Evolutionary conservation across 2,329 filamentous ascomycete genomes (phyloP).

Genomic region (Colletotrichum cuscutae): DNA sequence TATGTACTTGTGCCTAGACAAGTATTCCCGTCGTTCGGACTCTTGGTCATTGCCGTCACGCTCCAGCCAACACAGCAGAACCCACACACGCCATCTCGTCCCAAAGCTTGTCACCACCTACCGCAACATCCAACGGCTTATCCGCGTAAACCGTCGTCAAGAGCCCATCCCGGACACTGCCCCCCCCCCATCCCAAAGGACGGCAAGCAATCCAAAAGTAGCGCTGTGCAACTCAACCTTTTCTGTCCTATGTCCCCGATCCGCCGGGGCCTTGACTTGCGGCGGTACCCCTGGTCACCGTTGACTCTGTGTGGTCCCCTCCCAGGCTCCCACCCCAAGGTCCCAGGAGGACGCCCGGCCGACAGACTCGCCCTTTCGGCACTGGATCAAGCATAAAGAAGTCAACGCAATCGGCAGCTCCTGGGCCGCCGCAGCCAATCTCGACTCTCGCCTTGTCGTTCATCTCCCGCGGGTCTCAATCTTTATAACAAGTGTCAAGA

Average conservation of each 20-base stretch:
- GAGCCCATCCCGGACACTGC: conserved; percentile 16
- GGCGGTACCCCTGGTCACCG: conserved; percentile 26
- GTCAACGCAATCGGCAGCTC: conserved; percentile 20
- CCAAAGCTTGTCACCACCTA: conserved; percentile 21
- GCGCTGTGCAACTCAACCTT: conserved; percentile 16
- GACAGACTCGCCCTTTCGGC: conserved; percentile 21
- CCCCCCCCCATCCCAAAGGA: neutral
- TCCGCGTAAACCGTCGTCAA: conserved; percentile 13
- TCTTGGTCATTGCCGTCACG: neutral
- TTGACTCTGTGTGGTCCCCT: conserved; percentile 13
- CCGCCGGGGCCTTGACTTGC: conserved; percentile 23
- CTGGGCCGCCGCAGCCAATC: conserved; percentile 23
- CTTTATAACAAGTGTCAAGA: conserved; percentile 25
- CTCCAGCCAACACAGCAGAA: neutral
- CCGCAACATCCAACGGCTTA: conserved; percentile 4
- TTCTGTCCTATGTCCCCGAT: conserved; percentile 17
- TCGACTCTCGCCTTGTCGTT: conserved; percentile 15
- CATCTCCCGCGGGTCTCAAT: conserved; percentile 21
- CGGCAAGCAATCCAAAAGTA: conserved; percentile 10
- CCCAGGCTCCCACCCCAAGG: neutral
- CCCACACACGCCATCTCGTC: neutral
- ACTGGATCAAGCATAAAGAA: conserved; percentile 31
- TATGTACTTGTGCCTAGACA: conserved; percentile 3
- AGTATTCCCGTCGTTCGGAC: neutral
- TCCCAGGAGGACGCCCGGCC: conserved; percentile 9